These are phyloP conservation scores for Hemerocallis citrina DNA, from an alignment of 106 monocot species.

Conservation along the genomic window DNA sequence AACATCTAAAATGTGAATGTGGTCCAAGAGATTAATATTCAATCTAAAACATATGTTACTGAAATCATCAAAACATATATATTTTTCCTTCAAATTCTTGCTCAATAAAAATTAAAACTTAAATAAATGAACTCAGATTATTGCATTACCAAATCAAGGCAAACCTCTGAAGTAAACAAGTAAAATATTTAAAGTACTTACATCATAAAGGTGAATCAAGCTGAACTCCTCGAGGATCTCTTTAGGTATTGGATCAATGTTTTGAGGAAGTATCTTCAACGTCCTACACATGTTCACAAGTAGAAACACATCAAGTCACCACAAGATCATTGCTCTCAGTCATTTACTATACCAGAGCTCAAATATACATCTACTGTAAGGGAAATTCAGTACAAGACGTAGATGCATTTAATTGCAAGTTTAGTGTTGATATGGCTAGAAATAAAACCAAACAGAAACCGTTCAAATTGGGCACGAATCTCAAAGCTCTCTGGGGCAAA, in stretches of 20 bases:
- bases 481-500: too few relatives aligned
- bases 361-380: background rate
- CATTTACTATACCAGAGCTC: background rate
- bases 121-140: background rate
- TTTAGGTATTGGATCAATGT: conserved; percentile 85
- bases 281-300: conserved; percentile 29
- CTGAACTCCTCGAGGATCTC: conserved; percentile 71
- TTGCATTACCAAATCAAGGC: background rate
- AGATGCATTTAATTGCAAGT: too few relatives aligned
- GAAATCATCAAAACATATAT: too few relatives aligned
- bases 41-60: too few relatives aligned
- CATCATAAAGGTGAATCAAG: conserved; percentile 67
- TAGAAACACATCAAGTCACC: background rate
- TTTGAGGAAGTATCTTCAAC: conserved; percentile 45
- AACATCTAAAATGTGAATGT: too few relatives aligned
- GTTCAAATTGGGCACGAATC: too few relatives aligned
- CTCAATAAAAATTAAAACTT: too few relatives aligned
- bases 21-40: too few relatives aligned
- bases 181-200: conserved; percentile 28
- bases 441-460: too few relatives aligned
- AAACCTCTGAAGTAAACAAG: background rate
- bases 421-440: too few relatives aligned
- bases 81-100: too few relatives aligned
- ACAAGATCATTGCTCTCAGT: background rate
- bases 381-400: background rate